Evolutionary conservation across 208 protist genomes (phyloP), one percentile per base, ranked within the genome.

Genomic region (Trypanosoma mega): DNA sequence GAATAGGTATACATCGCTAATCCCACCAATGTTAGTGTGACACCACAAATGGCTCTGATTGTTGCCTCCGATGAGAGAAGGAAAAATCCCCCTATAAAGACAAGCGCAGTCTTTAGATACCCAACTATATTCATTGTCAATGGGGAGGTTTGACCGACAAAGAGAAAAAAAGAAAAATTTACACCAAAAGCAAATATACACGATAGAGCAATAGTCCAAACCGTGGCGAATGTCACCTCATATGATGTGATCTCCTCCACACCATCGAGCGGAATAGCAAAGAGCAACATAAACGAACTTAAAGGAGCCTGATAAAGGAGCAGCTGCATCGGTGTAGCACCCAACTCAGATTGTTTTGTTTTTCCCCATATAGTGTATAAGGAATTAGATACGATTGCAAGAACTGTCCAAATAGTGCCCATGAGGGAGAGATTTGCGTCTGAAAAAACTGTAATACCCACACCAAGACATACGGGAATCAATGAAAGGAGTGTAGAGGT

Each of bases 331-430:
- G 89, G 65, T 44, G 80, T 68, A 41, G 70, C 78, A 0, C 71
- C 68, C 27, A 96, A 67, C 58, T 97, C 90, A 33, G 71, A 61
- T 69, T 96, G 90, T 68, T 95, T 96, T 56, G 77, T 85, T 49
- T 87, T 87, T 11, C 83, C 87, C 89, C 88, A 97, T 33, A 97
- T 85, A 8, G 87, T 94, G 71, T 97, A 97, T 12, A 96, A 58
- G 7, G 89, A 88, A 69, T 93, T 96, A 20, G 76, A 43, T 5
- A 92, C 5, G 9, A 96, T 76, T 20, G 90, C 88, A 0, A 88
- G 45, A 3, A 66, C 14, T 0, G 80, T 85, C 62, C 78, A 94
- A 33, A 94, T 23, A 2, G 54, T 66, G 24, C 93, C 93, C 0
- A 74, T 51, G 1, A 74, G 30, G 34, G 82, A 94, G 1, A 95